A percentile compares a stretch with the other conserved stretches of the same genome.
These are phyloP conservation scores for Quercus glauca DNA, from an alignment of 306 rosid genomes.

Conservation along the genomic window DNA sequence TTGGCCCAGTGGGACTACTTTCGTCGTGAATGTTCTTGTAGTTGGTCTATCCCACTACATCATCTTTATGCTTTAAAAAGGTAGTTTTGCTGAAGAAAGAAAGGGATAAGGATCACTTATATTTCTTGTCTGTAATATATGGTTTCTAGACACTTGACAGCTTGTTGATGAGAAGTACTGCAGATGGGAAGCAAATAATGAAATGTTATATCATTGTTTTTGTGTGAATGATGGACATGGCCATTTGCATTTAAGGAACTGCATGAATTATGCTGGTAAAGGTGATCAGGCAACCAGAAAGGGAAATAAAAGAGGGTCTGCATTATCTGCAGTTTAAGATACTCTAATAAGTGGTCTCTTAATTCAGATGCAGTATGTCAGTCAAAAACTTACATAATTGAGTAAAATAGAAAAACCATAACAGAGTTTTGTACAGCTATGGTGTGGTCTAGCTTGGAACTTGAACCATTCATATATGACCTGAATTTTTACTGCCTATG, in stretches of 20 bases:
- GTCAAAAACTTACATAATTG: neutral
- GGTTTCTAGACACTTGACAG: neutral
- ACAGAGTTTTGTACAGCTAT: neutral
- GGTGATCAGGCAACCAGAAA: too few species aligned
- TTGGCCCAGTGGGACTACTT: neutral
- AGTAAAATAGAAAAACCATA: neutral
- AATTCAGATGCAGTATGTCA: neutral
- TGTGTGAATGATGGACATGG: neutral
- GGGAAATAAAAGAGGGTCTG: too few species aligned
- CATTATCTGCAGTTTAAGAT: neutral
- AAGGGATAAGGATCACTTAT: too few species aligned
- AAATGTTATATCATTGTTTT: neutral
- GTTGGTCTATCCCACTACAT: neutral
- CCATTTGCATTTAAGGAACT: neutral
- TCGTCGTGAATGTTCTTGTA: too few species aligned
- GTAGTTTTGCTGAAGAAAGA: too few species aligned
- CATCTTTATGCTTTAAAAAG: neutral
- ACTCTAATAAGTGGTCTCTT: neutral
- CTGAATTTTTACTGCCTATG: neutral
- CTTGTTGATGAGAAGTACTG: neutral
- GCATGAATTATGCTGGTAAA: too few species aligned
- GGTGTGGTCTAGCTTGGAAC: neutral
- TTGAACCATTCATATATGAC: neutral
- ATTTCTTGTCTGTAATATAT: neutral
- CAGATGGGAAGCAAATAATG: neutral